A percentile compares a stretch with the other conserved stretches of the same genome.
phyloP scores from a whole-genome alignment of 331 rosid species.

The Malus hybrid region DNA sequence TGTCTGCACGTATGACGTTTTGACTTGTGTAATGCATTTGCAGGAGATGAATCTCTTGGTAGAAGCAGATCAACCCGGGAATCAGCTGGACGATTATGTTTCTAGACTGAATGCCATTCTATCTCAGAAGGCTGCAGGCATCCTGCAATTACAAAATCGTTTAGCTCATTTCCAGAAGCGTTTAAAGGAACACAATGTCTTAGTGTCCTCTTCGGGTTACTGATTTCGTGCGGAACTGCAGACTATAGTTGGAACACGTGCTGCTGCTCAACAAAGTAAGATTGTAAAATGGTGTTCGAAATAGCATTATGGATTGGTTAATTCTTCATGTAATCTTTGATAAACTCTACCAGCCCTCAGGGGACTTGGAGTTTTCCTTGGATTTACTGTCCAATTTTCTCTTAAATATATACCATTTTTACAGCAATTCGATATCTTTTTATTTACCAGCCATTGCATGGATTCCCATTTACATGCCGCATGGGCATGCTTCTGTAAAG shows the following conservation, averaged over 20 bases:
- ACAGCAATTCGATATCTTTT: not conserved
- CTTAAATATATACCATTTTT: not conserved
- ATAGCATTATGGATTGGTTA: not conserved
- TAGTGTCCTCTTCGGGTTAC: conserved; percentile 66
- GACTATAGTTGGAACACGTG: conserved; percentile 3
- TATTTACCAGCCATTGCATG: conserved; percentile 18
- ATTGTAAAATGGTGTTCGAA: conserved; percentile 1
- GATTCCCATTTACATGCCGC: conserved; percentile 17
- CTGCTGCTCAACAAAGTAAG: conserved; percentile 1
- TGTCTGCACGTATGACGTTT: not conserved
- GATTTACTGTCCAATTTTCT: not conserved
- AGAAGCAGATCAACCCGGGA: conserved; percentile 97
- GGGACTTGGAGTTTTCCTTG: conserved; percentile 19
- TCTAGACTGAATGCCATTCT: conserved; percentile 74
- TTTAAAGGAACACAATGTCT: conserved; percentile 82
- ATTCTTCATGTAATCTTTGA: conserved; percentile 18
- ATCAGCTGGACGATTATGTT: conserved; percentile 76
- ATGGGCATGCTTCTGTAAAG: conserved; percentile 45
- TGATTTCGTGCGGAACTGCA: conserved; percentile 25
- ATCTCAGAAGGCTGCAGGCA: conserved; percentile 95
- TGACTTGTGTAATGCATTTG: conserved; percentile 8
- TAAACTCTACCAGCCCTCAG: conserved; percentile 22
- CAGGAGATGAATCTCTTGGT: conserved; percentile 98
- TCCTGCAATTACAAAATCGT: conserved; percentile 81
- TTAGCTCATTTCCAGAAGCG: conserved; percentile 91